These are phyloP conservation scores for Phyllosticta citribraziliensis DNA, from an alignment of 2,329 filamentous ascomycete species.

Conservation along the genomic window DNA sequence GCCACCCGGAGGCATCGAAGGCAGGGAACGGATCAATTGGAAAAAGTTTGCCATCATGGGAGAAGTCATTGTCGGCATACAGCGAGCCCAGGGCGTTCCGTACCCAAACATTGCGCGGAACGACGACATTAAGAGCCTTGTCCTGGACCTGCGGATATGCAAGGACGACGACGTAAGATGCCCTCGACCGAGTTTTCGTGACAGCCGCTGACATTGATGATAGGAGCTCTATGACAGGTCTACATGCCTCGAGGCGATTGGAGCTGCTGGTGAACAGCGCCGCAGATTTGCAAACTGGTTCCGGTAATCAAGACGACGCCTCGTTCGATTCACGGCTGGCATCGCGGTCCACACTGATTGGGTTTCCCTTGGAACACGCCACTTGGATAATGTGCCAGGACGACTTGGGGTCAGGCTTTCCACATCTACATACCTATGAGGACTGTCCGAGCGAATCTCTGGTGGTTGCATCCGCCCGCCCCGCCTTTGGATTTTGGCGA, in stretches of 20 bases:
- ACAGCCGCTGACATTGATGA: conserved; percentile 12
- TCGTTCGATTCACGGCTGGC: neutral
- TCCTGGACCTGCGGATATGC: conserved; percentile 71
- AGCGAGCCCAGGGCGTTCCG: conserved; percentile 78
- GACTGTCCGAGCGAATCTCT: too few species aligned
- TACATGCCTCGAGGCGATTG: conserved; percentile 37
- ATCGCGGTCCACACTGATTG: neutral
- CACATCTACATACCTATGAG: too few species aligned
- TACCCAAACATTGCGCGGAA: conserved; percentile 64
- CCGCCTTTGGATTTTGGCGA: too few species aligned
- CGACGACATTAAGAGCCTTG: conserved; percentile 61
- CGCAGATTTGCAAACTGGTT: conserved; percentile 10
- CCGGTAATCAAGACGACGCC: conserved; percentile 1
- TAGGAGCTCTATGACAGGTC: conserved; percentile 53
- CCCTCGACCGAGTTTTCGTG: neutral
- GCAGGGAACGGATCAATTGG: conserved; percentile 76
- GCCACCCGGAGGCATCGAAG: conserved; percentile 25
- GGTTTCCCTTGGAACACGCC: too few species aligned
- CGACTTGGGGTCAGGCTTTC: too few species aligned
- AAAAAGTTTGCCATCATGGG: conserved; percentile 96
- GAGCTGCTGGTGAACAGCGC: conserved; percentile 8
- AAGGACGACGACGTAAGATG: conserved; percentile 76
- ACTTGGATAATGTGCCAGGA: too few species aligned
- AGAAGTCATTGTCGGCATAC: conserved; percentile 80
- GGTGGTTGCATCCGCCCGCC: too few species aligned